Evolutionary conservation across 1,284 basidiomycete species (phyloP).

Genomic region (Butyriboletus pseudospeciosus): DNA sequence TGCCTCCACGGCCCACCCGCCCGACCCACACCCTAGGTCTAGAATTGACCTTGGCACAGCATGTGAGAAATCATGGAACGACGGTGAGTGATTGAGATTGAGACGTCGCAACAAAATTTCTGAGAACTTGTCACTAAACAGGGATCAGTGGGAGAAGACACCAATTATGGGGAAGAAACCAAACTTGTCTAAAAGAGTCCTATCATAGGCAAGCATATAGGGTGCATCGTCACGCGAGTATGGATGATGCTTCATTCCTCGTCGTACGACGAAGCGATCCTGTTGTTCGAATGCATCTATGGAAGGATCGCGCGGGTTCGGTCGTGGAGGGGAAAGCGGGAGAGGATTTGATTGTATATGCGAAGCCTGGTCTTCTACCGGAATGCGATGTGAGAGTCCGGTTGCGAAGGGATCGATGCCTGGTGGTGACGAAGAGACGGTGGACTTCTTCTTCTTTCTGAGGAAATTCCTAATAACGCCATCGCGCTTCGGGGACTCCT

Average conservation of each 20-base stretch:
- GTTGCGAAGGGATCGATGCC: slow-evolving; percentile 12
- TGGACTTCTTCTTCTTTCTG: slow-evolving; percentile 27
- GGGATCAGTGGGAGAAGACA: slow-evolving; percentile 12
- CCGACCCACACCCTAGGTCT: slow-evolving; percentile 68
- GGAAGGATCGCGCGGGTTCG: slow-evolving; percentile 9
- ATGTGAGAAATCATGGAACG: slow-evolving; percentile 54
- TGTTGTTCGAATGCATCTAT: slow-evolving; percentile 28
- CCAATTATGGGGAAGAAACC: slow-evolving; percentile 20
- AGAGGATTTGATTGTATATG: background rate
- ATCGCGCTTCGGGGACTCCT: slow-evolving; percentile 21
- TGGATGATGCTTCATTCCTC: slow-evolving; percentile 52
- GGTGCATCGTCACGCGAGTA: slow-evolving; percentile 46
- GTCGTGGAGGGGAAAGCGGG: background rate
- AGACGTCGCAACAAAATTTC: slow-evolving; percentile 51
- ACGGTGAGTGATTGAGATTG: slow-evolving; percentile 47
- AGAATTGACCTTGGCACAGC: slow-evolving; percentile 53
- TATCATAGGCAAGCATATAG: slow-evolving; percentile 63
- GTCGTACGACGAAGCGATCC: slow-evolving; percentile 37
- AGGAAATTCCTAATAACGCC: slow-evolving; percentile 19
- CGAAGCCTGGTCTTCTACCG: background rate
- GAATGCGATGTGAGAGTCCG: background rate
- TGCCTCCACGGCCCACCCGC: slow-evolving; percentile 60
- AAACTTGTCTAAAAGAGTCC: slow-evolving; percentile 55
- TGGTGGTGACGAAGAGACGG: background rate
- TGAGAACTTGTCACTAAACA: slow-evolving; percentile 52